Evolutionary conservation across 2,329 filamentous ascomycete species (phyloP), one percentile per base, ranked within the genome.

Genomic region (Fusarium illudens): DNA sequence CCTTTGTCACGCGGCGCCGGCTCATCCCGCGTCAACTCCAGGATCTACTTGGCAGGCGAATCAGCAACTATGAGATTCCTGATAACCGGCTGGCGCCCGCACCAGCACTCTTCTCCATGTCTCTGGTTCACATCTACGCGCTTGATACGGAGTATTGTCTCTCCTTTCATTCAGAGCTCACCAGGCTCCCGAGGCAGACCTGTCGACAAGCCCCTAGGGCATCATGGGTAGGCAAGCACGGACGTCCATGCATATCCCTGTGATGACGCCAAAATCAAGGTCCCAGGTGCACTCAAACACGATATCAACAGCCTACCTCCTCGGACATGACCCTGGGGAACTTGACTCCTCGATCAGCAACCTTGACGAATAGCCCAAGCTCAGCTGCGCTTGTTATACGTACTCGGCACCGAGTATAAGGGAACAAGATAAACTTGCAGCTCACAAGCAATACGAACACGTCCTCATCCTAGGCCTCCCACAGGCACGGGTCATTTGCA

Each of bases 1-100:
- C 49, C 37, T 64, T 51, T 27, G 39, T 56, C 36, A 59, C 46
- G 62, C 65, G 66, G 66, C 62, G 66, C 51, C 66, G 65, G 66
- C 50, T 49, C 66, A 66, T 68, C 65, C 66, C 66, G 62, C 34
- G 13, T 46, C 50, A 19, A 58, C 42, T 54, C 37, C 30, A 19
- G 36, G 54, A 65, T 65, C 42, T 58, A 30, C 17, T 44, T 27
- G 9, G 20, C 29, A 33, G 27, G 19, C 44, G 51, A 54, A 48
- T 34, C 36, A 53, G 51, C 53, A 34, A 37, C 25, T n/a, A 30
- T 22, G 46, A 49, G 29, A 5, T 17, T 25, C 29, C 29, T 34
- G 34, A 52, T n/a, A 32, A 39, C 30, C 29, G 52, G 22, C 6
- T 9, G 48, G 22, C 53, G 27, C 36, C 48, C 25, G 29, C 48